Percentiles rank a stretch among this genome's conserved stretches.
These are phyloP conservation scores for Hypoxylon crocopeplum DNA, from an alignment of 495 filamentous ascomycete species.

Conservation along the genomic window DNA sequence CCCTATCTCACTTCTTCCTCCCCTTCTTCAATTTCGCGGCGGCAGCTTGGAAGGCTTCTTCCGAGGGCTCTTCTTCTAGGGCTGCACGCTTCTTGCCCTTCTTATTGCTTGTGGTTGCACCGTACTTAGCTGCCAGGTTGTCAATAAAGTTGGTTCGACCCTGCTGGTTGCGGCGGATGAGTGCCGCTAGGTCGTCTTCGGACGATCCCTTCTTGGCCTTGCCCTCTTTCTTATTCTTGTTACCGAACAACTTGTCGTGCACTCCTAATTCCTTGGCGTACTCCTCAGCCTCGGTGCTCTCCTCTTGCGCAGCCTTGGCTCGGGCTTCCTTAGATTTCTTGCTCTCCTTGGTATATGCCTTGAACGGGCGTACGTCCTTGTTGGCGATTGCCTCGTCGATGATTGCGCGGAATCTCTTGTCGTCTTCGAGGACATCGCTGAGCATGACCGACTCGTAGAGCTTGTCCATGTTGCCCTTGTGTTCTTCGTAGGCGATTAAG, in stretches of 20 bases:
- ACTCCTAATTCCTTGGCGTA: slow-evolving; percentile 73
- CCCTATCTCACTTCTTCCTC: slow-evolving; percentile 39
- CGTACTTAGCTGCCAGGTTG: slow-evolving; percentile 77
- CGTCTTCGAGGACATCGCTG: slow-evolving; percentile 82
- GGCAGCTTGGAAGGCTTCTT: slow-evolving; percentile 70
- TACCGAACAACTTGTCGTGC: slow-evolving; percentile 61
- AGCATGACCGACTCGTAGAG: slow-evolving; percentile 87
- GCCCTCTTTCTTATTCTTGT: slow-evolving; percentile 44
- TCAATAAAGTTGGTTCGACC: slow-evolving; percentile 64
- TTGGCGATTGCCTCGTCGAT: slow-evolving; percentile 81
- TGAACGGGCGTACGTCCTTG: slow-evolving; percentile 68
- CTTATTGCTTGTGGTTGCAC: slow-evolving; percentile 47
- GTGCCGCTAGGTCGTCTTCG: slow-evolving; percentile 49
- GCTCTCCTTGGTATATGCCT: slow-evolving; percentile 73
- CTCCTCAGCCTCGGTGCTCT: slow-evolving; percentile 76
- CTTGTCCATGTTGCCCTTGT: slow-evolving; percentile 72
- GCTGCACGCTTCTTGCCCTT: slow-evolving; percentile 57
- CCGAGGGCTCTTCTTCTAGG: slow-evolving; percentile 64
- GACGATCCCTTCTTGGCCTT: slow-evolving; percentile 49
- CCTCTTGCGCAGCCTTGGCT: slow-evolving; percentile 66
- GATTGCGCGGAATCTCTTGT: slow-evolving; percentile 78
- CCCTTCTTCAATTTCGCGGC: slow-evolving; percentile 52
- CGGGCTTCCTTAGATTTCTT: slow-evolving; percentile 68
- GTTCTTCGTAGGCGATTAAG: slow-evolving; percentile 72
- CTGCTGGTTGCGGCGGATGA: slow-evolving; percentile 51